Evolutionary conservation across 345 rosid species (phyloP).

Genomic region (Xanthoceras sorbifolium): DNA sequence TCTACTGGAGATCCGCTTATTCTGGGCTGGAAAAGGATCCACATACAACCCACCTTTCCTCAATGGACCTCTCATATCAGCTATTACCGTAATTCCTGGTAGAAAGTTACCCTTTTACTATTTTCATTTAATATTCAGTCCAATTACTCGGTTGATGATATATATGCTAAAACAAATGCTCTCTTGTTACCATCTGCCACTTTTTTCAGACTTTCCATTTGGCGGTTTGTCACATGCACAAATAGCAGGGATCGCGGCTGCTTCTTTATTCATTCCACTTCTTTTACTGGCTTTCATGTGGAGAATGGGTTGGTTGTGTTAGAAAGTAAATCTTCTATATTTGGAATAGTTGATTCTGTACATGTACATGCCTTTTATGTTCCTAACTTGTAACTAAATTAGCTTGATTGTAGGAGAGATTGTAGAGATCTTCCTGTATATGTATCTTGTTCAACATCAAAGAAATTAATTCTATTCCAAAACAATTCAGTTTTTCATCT

Average conservation of each 20-base stretch:
- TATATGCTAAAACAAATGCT: no score
- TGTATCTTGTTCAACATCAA: no score
- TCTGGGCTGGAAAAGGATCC: constrained; percentile 29
- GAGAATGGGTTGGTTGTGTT: constrained; percentile 24
- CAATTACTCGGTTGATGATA: background rate
- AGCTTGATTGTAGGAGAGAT: no score
- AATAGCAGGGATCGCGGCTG: background rate
- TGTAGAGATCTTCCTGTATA: no score
- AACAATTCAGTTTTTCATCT: no score
- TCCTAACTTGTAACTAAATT: no score
- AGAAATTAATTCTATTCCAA: no score
- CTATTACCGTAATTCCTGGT: constrained; percentile 15
- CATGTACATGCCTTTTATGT: no score
- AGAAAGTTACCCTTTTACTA: background rate
- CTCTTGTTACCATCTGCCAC: background rate
- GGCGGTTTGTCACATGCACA: background rate
- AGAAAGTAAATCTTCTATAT: no score
- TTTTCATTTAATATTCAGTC: background rate
- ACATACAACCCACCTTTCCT: background rate
- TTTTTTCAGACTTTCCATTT: constrained; percentile 1
- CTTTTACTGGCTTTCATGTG: constrained; percentile 18
- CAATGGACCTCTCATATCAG: constrained; percentile 27
- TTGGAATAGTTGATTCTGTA: no score
- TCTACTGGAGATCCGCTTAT: constrained; percentile 7
- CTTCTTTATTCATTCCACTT: background rate